phyloP scores from a whole-genome alignment of 2,329 filamentous ascomycete species.

The Clonostachys byssicola region DNA sequence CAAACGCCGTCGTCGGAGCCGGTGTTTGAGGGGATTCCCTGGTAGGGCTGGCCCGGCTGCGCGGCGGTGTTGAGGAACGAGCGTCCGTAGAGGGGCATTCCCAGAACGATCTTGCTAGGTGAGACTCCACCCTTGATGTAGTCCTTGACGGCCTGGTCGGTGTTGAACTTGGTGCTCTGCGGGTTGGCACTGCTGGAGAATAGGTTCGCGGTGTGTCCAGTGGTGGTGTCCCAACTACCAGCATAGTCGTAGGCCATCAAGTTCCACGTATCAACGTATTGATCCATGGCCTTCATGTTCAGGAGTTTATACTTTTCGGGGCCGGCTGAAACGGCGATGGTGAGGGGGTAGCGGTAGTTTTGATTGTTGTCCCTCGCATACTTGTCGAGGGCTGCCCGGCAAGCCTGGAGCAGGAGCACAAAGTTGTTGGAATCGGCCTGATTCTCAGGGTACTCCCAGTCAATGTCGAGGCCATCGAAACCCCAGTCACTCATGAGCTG shows the following conservation, averaged over 20 bases:
- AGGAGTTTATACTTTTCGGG: constrained; percentile 58
- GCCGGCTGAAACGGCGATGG: constrained; percentile 60
- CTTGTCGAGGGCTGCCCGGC: constrained; percentile 52
- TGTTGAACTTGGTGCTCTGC: constrained; percentile 71
- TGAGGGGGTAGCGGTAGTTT: constrained; percentile 55
- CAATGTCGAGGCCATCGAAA: constrained; percentile 67
- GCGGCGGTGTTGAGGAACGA: constrained; percentile 78
- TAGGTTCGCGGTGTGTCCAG: constrained; percentile 81
- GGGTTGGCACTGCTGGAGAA: constrained; percentile 55
- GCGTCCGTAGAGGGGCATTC: constrained; percentile 89
- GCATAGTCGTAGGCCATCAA: constrained; percentile 88
- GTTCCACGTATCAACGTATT: constrained; percentile 69
- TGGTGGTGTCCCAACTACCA: constrained; percentile 69
- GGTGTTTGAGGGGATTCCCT: constrained; percentile 56
- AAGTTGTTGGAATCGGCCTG: constrained; percentile 49
- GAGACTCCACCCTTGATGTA: constrained; percentile 65
- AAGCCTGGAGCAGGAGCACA: constrained; percentile 51
- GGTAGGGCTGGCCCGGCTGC: constrained; percentile 58
- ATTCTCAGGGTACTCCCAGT: constrained; percentile 63
- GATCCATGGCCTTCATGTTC: constrained; percentile 60
- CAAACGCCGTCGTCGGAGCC: constrained; percentile 56
- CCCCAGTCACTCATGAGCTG: constrained; percentile 75
- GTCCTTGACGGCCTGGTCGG: constrained; percentile 61
- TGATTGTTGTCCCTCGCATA: constrained; percentile 39
- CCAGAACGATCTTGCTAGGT: constrained; percentile 72